Evolutionary conservation across 345 rosid species (phyloP).

Genomic region (Hypericum androsaemum): DNA sequence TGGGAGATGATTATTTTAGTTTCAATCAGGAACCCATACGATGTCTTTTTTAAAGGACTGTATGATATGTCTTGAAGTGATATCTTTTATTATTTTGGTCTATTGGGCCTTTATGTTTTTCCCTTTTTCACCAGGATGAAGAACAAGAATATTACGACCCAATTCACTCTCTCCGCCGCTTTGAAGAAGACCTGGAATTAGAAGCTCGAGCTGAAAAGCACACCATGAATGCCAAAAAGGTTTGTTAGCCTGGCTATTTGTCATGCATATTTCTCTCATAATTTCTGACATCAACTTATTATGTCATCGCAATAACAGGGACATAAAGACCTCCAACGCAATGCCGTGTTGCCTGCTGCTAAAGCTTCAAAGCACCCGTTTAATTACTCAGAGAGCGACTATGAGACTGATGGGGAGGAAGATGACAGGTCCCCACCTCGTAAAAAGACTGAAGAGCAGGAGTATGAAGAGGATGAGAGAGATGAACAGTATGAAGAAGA

Average conservation of each 20-base stretch:
- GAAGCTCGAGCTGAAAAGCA: conserved; percentile 88
- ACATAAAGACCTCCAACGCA: conserved; percentile 52
- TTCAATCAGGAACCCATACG: no score
- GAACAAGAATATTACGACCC: conserved; percentile 72
- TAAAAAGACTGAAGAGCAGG: conserved; percentile 58
- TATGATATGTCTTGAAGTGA: background rate
- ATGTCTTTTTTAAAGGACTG: background rate
- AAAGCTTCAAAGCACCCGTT: conserved; percentile 63
- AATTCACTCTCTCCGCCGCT: conserved; percentile 62
- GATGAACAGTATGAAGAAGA: conserved; percentile 47
- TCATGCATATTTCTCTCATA: background rate
- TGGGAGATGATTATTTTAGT: no score
- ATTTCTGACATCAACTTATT: background rate
- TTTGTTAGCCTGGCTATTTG: conserved; percentile 14
- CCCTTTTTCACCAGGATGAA: conserved; percentile 45
- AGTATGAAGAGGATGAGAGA: conserved; percentile 77
- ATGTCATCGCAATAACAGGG: conserved; percentile 29
- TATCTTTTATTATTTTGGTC: background rate
- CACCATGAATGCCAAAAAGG: conserved; percentile 94
- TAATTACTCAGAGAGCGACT: conserved; percentile 81
- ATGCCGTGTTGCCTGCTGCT: conserved; percentile 40
- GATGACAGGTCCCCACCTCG: conserved; percentile 48
- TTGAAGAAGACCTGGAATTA: conserved; percentile 84
- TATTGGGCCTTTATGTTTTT: background rate
- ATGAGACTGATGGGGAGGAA: conserved; percentile 87